Evolutionary conservation across 495 filamentous ascomycete species (phyloP).

Genomic region (Penicillium waksmanii): DNA sequence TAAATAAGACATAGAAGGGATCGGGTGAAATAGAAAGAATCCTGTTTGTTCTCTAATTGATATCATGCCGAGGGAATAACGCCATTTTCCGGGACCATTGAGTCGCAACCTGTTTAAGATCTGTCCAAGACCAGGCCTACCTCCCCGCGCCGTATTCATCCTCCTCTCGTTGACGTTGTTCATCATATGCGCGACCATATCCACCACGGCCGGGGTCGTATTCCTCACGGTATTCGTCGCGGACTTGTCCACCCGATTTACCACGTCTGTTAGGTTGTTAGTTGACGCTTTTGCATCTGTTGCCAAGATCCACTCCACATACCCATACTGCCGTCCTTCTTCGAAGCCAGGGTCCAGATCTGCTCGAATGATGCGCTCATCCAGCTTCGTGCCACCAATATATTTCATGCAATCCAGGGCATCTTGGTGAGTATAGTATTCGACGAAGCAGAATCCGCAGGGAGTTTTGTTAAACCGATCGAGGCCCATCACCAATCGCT

Average conservation of each 20-base stretch:
- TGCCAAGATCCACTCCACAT: slow-evolving; percentile 22
- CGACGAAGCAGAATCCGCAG: slow-evolving; percentile 98
- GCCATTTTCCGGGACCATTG: slow-evolving; percentile 36
- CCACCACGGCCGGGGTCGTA: slow-evolving; percentile 94
- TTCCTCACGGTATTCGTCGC: slow-evolving; percentile 96
- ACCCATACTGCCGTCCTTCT: slow-evolving; percentile 95
- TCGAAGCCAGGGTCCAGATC: slow-evolving; percentile 95
- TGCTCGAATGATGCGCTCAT: slow-evolving; percentile 95
- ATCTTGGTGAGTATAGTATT: slow-evolving; percentile 97
- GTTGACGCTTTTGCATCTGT: background rate
- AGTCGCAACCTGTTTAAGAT: slow-evolving; percentile 17
- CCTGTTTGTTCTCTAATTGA: slow-evolving; percentile 27
- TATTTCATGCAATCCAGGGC: slow-evolving; percentile 98
- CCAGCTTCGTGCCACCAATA: slow-evolving; percentile 96
- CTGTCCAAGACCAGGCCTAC: slow-evolving; percentile 29
- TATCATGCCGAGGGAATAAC: slow-evolving; percentile 31
- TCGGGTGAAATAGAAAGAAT: slow-evolving; percentile 30
- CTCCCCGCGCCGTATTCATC: slow-evolving; percentile 56
- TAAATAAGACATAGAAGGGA: slow-evolving; percentile 26
- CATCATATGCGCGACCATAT: slow-evolving; percentile 68
- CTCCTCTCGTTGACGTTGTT: slow-evolving; percentile 63
- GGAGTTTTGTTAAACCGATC: slow-evolving; percentile 97
- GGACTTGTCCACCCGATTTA: slow-evolving; percentile 94
- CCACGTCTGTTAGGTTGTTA: slow-evolving; percentile 56
- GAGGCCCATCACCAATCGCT: slow-evolving; percentile 96